Evolutionary conservation across 164 flowering plant genomes (phyloP).

Genomic region (Stephania cephalantha): DNA sequence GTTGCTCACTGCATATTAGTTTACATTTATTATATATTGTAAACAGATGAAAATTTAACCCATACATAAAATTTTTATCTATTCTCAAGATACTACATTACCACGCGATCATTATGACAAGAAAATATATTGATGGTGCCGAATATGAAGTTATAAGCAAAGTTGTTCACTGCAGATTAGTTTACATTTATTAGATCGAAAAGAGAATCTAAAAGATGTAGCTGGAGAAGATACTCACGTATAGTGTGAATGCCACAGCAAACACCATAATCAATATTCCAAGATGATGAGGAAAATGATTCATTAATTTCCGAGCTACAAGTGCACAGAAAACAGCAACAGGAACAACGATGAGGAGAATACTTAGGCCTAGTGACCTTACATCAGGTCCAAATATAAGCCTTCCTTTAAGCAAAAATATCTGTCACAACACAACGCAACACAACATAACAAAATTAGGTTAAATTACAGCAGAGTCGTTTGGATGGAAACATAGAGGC

Average conservation of each 20-base stretch:
- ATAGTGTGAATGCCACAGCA: constrained; percentile 59
- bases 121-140: background rate
- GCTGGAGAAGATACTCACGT: constrained; percentile 42
- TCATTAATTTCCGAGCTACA: constrained; percentile 81
- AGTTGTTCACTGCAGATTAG: background rate
- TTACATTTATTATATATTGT: background rate
- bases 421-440: constrained; percentile 40
- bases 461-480: background rate
- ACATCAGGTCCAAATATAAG: constrained; percentile 95
- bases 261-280: constrained; percentile 70
- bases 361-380: constrained; percentile 71
- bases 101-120: background rate
- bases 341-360: constrained; percentile 80
- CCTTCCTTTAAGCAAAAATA: constrained; percentile 81
- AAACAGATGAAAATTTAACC: no score
- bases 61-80: no score
- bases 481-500: background rate
- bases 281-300: constrained; percentile 48
- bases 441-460: background rate
- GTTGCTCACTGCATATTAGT: background rate
- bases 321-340: constrained; percentile 67
- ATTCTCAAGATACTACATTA: background rate
- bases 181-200: background rate
- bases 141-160: background rate
- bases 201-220: background rate